phyloP scores from a whole-genome alignment of 257 asterid species.

The Scutellaria baicalensis region DNA sequence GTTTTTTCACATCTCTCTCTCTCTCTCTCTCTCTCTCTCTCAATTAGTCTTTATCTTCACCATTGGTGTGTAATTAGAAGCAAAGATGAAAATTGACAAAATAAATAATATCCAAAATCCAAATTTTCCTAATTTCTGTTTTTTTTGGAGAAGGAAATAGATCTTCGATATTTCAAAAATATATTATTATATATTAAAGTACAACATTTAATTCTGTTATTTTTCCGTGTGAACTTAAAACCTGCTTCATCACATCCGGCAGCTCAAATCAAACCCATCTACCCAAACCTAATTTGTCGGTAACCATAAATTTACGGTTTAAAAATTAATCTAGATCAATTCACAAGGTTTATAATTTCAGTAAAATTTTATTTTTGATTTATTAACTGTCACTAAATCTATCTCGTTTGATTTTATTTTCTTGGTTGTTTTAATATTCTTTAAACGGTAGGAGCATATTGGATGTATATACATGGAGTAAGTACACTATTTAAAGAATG shows the following conservation, averaged over 20 bases:
- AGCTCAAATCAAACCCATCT: background rate
- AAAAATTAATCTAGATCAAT: background rate
- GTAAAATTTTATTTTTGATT: background rate
- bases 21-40: background rate
- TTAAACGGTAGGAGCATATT: background rate
- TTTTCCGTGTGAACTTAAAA: background rate
- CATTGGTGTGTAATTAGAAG: background rate
- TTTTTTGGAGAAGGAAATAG: background rate
- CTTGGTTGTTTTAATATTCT: background rate
- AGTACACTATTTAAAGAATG: background rate
- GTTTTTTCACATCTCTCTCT: slow-evolving; percentile 2
- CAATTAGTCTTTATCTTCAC: background rate
- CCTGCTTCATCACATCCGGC: background rate
- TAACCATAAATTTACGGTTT: background rate
- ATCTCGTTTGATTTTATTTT: background rate
- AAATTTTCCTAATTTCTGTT: background rate
- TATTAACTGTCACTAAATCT: too few species aligned
- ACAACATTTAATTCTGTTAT: background rate
- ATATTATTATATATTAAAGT: background rate
- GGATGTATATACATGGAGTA: background rate
- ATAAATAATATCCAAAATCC: slow-evolving; percentile 4
- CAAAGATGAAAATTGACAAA: background rate
- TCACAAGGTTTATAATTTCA: background rate
- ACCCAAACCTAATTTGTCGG: background rate
- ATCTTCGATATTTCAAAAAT: background rate